Conservation (phyloP, 371 early-diverging fungal species). For the Mortierella sp. region DNA sequence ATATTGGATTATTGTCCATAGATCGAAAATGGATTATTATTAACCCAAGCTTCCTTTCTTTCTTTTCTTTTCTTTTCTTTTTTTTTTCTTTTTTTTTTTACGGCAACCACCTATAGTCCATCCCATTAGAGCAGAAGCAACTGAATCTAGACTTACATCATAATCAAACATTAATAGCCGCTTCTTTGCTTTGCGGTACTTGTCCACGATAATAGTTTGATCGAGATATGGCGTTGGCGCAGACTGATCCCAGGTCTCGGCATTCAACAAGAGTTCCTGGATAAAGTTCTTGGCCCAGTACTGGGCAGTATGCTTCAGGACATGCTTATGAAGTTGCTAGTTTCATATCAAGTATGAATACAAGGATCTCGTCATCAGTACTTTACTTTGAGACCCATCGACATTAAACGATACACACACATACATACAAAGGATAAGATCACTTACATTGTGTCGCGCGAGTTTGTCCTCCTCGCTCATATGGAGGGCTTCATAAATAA, state of each 20-base stretch:
- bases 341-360: neutral
- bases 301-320: slow-evolving; percentile 89
- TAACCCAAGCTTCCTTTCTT: too few species aligned
- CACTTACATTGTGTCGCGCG: slow-evolving; percentile 75
- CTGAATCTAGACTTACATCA: slow-evolving; percentile 63
- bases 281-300: slow-evolving; percentile 94
- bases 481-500: slow-evolving; percentile 88
- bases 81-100: too few species aligned
- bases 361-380: too few species aligned
- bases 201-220: slow-evolving; percentile 50
- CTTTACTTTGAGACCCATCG: neutral
- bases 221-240: slow-evolving; percentile 77
- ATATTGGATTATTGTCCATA: neutral
- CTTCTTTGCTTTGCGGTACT: slow-evolving; percentile 65
- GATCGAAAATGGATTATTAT: neutral
- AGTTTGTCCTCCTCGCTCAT: slow-evolving; percentile 85
- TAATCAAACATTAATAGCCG: slow-evolving; percentile 88
- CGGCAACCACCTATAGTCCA: too few species aligned
- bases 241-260: slow-evolving; percentile 60
- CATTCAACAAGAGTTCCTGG: slow-evolving; percentile 60
- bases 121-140: neutral
- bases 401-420: too few species aligned
- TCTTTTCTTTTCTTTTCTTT: too few species aligned
- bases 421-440: neutral
- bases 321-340: slow-evolving; percentile 86